Percentiles rank a stretch among this genome's conserved stretches.
phyloP scores from a whole-genome alignment of 1,139 yeast species.

The Geotrichum cucujoidarum region DNA sequence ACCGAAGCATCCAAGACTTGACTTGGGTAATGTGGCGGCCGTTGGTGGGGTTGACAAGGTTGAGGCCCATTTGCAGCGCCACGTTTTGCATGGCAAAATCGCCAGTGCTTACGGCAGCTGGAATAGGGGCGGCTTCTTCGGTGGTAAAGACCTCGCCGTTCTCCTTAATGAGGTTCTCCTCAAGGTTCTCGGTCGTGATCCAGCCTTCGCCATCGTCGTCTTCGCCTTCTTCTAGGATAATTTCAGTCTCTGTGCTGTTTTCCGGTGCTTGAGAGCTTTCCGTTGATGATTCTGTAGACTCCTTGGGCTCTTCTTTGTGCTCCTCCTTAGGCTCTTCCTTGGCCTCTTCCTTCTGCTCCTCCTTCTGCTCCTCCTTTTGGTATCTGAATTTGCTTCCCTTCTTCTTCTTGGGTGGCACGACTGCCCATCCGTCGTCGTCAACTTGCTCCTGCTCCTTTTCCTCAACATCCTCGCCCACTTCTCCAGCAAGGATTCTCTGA shows the following conservation, averaged over 20 bases:
- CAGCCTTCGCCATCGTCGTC: slow-evolving; percentile 71
- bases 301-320: background rate
- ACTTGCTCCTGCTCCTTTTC: slow-evolving; percentile 22
- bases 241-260: slow-evolving; percentile 12
- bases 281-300: slow-evolving; percentile 1
- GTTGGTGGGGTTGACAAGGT: slow-evolving; percentile 75
- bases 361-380: slow-evolving; percentile 13
- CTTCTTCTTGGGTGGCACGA: slow-evolving; percentile 25
- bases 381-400: slow-evolving; percentile 21
- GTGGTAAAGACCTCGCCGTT: slow-evolving; percentile 17
- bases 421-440: slow-evolving; percentile 34
- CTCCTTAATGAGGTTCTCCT: slow-evolving; percentile 33
- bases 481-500: slow-evolving; percentile 14
- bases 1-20: slow-evolving; percentile 88
- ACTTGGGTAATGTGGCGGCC: slow-evolving; percentile 83
- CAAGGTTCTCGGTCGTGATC: slow-evolving; percentile 82
- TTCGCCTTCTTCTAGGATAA: slow-evolving; percentile 39
- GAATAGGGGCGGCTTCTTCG: slow-evolving; percentile 32
- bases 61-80: slow-evolving; percentile 82
- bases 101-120: slow-evolving; percentile 85
- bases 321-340: slow-evolving; percentile 1
- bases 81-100: slow-evolving; percentile 98
- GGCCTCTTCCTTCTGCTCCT: slow-evolving; percentile 1
- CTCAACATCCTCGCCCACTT: slow-evolving; percentile 17
- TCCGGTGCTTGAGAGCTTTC: slow-evolving; percentile 4